A percentile compares a stretch with the other conserved stretches of the same genome.
These are phyloP conservation scores for Penicillium coffeae DNA, from an alignment of 495 filamentous ascomycete genomes.

Conservation along the genomic window DNA sequence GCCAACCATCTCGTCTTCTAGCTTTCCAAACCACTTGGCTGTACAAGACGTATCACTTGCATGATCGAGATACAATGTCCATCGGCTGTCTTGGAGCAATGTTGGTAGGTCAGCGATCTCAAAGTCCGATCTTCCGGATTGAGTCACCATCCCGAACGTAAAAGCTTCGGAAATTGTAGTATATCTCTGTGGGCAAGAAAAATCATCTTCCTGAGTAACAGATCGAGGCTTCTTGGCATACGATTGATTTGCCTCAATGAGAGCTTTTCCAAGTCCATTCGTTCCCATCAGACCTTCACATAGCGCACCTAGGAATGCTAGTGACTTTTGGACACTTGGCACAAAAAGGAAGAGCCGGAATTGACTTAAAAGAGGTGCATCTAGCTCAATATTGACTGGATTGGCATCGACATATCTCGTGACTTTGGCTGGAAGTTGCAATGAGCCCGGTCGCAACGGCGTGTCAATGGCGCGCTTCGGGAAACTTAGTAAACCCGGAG, in stretches of 20 bases:
- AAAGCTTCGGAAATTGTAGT: slow-evolving; percentile 55
- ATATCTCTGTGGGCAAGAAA: slow-evolving; percentile 57
- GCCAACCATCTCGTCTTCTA: slow-evolving; percentile 47
- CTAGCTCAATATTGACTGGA: slow-evolving; percentile 66
- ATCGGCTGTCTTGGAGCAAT: slow-evolving; percentile 55
- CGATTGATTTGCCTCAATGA: slow-evolving; percentile 45
- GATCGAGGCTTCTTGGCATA: slow-evolving; percentile 51
- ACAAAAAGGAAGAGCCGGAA: slow-evolving; percentile 66
- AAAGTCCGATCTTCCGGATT: slow-evolving; percentile 50
- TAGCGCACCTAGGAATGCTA: slow-evolving; percentile 50
- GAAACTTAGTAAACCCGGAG: slow-evolving; percentile 53
- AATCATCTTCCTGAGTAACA: slow-evolving; percentile 50
- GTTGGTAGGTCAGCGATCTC: slow-evolving; percentile 59
- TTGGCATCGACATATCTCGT: slow-evolving; percentile 67
- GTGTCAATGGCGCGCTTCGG: slow-evolving; percentile 6
- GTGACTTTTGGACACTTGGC: slow-evolving; percentile 48
- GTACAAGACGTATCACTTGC: slow-evolving; percentile 51
- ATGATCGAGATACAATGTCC: slow-evolving; percentile 66
- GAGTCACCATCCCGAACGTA: slow-evolving; percentile 56
- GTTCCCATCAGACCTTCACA: slow-evolving; percentile 36
- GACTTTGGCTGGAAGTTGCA: slow-evolving; percentile 59
- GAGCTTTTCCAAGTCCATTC: slow-evolving; percentile 42
- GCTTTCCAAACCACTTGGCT: slow-evolving; percentile 59
- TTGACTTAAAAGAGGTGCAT: slow-evolving; percentile 66
- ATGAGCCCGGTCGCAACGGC: slow-evolving; percentile 50